Evolutionary conservation across 129 eudicot genomes (phyloP), one percentile per base, ranked within the genome.

Genomic region (Erigeron canadensis): DNA sequence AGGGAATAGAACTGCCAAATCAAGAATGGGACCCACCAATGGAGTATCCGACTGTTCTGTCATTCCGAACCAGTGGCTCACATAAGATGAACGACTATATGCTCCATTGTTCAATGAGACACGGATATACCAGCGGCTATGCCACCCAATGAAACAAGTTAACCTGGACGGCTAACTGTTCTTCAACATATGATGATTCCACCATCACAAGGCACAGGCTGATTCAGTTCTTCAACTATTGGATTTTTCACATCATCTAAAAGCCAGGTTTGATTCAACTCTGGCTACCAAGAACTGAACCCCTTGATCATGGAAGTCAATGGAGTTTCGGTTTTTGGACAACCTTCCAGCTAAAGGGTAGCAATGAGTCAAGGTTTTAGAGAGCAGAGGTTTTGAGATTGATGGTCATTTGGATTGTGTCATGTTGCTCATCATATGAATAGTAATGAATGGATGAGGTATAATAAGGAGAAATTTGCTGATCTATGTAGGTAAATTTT

Each of bases 331-430:
- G 65, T 73, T 57, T 13, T 61, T 42, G 44, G 71, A 19, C 69
- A 79, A 45, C 66, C 84, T 79, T 53, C 87, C 84, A 7, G 82
- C 87, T 69, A 79, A 72, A 13, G 87, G 87, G 56, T 83, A 83
- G 64, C 75, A 83, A 5, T 16, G 74, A 62, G 73, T 71, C 62
- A 79, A 54, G 76, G 84, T 80, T 21, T 72, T 69, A 3, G 87
- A 71, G 37, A 83, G 76, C 39, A n/a, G 87, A 76, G 21, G 46
- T 45, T 69, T 79, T 83, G 45, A 83, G 79, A 47, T 68, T 74
- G 23, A 37, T 75, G 66, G 60, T 38, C 40, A 83, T 22, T 60
- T 21, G 50, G 81, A 47, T 4, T 75, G 82, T 54, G 79, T 71
- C 51, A 57, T 61, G 62, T 54, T 74, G 69, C 17, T 65, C 72